Evolutionary conservation across 805 yeast genomes (phyloP), one percentile per base, ranked within the genome.

Genomic region (Nakazawaea laoshanensis): DNA sequence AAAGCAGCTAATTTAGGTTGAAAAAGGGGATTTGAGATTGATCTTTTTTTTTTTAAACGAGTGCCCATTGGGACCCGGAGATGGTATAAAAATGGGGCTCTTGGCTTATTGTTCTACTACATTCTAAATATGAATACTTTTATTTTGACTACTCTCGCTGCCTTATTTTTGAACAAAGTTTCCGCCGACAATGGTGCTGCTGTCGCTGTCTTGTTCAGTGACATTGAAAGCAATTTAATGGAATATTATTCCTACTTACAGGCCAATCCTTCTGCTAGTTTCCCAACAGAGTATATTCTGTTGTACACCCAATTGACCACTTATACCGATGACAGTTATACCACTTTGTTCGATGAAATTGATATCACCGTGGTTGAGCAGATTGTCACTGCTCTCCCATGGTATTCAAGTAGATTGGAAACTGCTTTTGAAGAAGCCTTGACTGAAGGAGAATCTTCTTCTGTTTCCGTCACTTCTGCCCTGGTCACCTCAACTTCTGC

Each of bases 291-390:
- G 27, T 45, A 56, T 27, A 36, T 56, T 29, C 30, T 35, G 13
- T 12, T 57, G 9, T 55, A 49, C 37, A 46, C 45, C 27, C 47
- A 42, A 23, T 42, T 48, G 19, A 38, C 42, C 14, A 52, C 61
- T 22, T 55, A 51, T 42, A 55, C 51, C n/a, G 57, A 57, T 32
- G 50, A 51, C 21, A 43, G 52, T 13, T 55, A 47, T 44, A 56
- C 61, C 35, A 39, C 57, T 24, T 43, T 57, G 38, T 53, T 41
- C 41, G 11, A 31, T 18, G 33, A 40, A 33, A 42, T 57, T 29
- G 53, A 55, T 39, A 36, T 41, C 34, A 22, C 33, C 31, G 46
- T 42, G 12, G 46, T 55, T n/a, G 42, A 49, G 3, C 31, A 47
- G 9, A 48, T 50, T 26, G 45, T 55, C 20, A 46, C 55, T 19